Percentiles rank a stretch among this genome's conserved stretches.
These are phyloP conservation scores for Phylloporus rhodoxanthus DNA, from an alignment of 768 basidiomycete species.

Conservation along the genomic window DNA sequence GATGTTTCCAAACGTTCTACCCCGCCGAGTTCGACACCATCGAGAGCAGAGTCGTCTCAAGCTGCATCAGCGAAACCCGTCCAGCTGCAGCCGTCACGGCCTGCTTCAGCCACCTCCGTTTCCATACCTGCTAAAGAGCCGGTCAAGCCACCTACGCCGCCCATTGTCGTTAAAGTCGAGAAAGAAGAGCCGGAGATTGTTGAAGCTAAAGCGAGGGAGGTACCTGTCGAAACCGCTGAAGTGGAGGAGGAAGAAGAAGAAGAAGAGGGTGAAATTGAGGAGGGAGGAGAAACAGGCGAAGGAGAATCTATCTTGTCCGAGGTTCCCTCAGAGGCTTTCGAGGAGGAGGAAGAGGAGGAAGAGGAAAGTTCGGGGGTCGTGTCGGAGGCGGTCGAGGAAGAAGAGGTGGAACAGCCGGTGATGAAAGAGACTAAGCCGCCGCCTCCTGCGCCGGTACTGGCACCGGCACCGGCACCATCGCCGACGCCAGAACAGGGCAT, in stretches of 20 bases:
- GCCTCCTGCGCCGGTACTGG: constrained; percentile 12
- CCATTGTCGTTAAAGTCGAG: not conserved
- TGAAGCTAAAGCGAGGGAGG: constrained; percentile 2
- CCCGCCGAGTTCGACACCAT: not conserved
- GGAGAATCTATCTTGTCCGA: constrained; percentile 14
- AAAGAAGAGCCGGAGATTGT: not conserved
- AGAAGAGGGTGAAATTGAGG: constrained; percentile 17
- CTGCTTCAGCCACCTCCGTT: constrained; percentile 10
- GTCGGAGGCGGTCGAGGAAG: constrained; percentile 14
- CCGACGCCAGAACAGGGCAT: constrained; percentile 50
- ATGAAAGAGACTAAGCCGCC: constrained; percentile 22
- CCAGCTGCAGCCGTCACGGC: not conserved
- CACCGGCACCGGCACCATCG: constrained; percentile 8
- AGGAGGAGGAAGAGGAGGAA: not conserved
- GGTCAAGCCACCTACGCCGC: not conserved
- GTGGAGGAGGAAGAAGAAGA: constrained; percentile 22
- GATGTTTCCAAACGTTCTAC: not conserved
- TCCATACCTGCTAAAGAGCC: constrained; percentile 14
- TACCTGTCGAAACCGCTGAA: constrained; percentile 14
- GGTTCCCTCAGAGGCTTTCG: not conserved
- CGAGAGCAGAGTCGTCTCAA: not conserved
- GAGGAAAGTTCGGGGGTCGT: constrained; percentile 26
- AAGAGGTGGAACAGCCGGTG: constrained; percentile 17
- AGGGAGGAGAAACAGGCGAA: constrained; percentile 21
- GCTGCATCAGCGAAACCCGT: not conserved